These are phyloP conservation scores for Sporopachydermia cereana DNA, from an alignment of 1,139 yeast genomes.

Conservation along the genomic window DNA sequence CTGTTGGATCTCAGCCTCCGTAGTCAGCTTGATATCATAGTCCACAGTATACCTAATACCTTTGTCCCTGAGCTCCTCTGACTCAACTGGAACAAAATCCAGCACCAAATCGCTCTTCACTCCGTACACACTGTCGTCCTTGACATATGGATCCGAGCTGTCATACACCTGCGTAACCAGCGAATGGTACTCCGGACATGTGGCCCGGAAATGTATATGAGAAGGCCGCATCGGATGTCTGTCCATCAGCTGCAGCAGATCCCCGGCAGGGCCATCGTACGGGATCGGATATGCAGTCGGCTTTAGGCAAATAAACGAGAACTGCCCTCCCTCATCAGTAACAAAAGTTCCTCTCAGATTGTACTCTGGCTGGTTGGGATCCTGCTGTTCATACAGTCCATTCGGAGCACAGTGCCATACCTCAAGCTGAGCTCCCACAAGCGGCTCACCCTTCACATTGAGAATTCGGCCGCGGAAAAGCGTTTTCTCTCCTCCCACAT, in stretches of 20 bases:
- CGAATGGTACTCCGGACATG: slow-evolving; percentile 21
- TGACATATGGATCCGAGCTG: slow-evolving; percentile 19
- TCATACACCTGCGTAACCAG: slow-evolving; percentile 24
- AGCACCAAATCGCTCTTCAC: slow-evolving; percentile 25
- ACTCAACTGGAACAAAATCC: slow-evolving; percentile 11
- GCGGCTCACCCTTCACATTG: slow-evolving; percentile 23
- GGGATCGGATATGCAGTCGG: slow-evolving; percentile 32
- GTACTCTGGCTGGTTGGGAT: slow-evolving; percentile 24
- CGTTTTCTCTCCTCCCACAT: slow-evolving; percentile 23
- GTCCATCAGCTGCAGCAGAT: slow-evolving; percentile 21
- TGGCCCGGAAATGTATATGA: slow-evolving; percentile 27
- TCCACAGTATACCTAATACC: background rate
- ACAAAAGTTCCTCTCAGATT: slow-evolving; percentile 24
- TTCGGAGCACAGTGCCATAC: slow-evolving; percentile 31
- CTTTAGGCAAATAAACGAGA: slow-evolving; percentile 22
- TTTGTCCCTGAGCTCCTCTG: background rate
- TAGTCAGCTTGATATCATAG: slow-evolving; percentile 2
- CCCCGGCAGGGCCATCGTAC: slow-evolving; percentile 31
- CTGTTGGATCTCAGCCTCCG: slow-evolving; percentile 5
- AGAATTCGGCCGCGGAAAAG: slow-evolving; percentile 21
- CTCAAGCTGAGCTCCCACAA: slow-evolving; percentile 23
- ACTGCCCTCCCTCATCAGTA: slow-evolving; percentile 23
- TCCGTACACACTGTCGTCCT: slow-evolving; percentile 25
- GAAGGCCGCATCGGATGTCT: slow-evolving; percentile 31
- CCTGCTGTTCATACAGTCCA: slow-evolving; percentile 30